These are phyloP conservation scores for Saccharomycopsis hybrid DNA, from an alignment of 1,139 yeast genomes.

Conservation along the genomic window DNA sequence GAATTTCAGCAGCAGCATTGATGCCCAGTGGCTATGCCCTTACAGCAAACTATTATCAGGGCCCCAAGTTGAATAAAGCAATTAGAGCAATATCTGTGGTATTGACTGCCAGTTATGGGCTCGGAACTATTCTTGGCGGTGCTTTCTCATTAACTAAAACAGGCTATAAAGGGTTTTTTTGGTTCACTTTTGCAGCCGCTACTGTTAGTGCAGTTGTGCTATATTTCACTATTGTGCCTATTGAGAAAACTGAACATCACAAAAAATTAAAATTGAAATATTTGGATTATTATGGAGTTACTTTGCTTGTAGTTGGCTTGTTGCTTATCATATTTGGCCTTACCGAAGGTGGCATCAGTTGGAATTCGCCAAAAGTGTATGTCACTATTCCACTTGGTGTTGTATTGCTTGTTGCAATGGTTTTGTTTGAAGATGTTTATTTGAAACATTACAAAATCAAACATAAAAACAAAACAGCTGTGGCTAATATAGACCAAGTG, in stretches of 20 bases:
- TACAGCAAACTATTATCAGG: slow-evolving; percentile 29
- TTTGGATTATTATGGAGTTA: slow-evolving; percentile 29
- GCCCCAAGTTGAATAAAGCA: slow-evolving; percentile 26
- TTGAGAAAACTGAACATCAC: slow-evolving; percentile 23
- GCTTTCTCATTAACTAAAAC: slow-evolving; percentile 29
- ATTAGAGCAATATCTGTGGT: slow-evolving; percentile 26
- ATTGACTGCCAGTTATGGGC: slow-evolving; percentile 27
- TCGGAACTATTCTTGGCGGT: slow-evolving; percentile 33
- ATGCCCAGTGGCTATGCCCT: slow-evolving; percentile 31
- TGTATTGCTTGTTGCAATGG: slow-evolving; percentile 23
- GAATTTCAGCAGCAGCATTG: slow-evolving; percentile 32
- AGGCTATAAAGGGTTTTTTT: slow-evolving; percentile 32
- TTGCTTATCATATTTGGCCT: slow-evolving; percentile 28
- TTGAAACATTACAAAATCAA: not conserved
- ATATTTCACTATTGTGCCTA: slow-evolving; percentile 24
- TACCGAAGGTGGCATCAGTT: slow-evolving; percentile 25
- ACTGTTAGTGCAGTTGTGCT: slow-evolving; percentile 21
- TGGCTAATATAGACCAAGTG: not conserved
- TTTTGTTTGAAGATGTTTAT: slow-evolving; percentile 21
- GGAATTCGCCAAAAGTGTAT: slow-evolving; percentile 26
- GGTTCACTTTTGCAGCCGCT: slow-evolving; percentile 27
- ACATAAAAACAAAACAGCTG: not conserved
- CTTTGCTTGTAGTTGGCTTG: slow-evolving; percentile 30
- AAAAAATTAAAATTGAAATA: slow-evolving; percentile 22
- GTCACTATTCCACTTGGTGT: slow-evolving; percentile 27